Evolutionary conservation across 1,139 yeast genomes (phyloP), one percentile per base, ranked within the genome.

Genomic region (Meyerozyma athensensis): DNA sequence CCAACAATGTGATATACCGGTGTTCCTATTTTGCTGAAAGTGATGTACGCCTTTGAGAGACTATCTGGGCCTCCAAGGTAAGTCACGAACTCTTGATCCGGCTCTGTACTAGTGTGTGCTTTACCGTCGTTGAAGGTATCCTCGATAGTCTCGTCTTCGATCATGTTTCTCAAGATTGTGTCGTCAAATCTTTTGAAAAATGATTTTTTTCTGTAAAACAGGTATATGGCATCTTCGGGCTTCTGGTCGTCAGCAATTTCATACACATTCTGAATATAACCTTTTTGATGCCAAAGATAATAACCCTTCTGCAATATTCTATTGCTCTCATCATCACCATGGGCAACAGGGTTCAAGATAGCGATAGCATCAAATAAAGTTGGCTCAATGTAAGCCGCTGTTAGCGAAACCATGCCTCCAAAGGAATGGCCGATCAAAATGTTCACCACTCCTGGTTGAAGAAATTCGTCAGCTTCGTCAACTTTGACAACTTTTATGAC

Each of bases 191-290:
- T 12, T 5, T 28, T 33, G 28, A 9, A 34, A 26, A n/a, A 21
- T 3, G 16, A 13, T 20, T 5, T 12, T 2, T 58, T 65, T 30
- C 60, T 62, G 46, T 68, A 74, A 44, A 80, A 69, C 26, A 78
- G 72, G 35, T 52, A 52, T 23, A 61, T 61, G 32, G 51, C 53
- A 62, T 74, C 72, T 50, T 61, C 81, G 2, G 53, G 46, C 8
- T 58, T 47, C 42, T 63, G 77, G 8, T 72, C 79, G 2, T 67
- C 63, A 28, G 46, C 44, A 7, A 59, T 43, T 26, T 61, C 67
- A 44, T 69, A 70, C 22, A 54, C 54, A 43, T 69, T 74, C 21
- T 53, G 45, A 36, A 68, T 43, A 32, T 68, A 54, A 7, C 18
- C 19, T 8, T 14, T 19, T 10, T 9, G 5, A 12, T 10, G n/a